A percentile compares a stretch with the other conserved stretches of the same genome.
phyloP scores from a whole-genome alignment of 148 eudicot species.

The Polygonum maritimum region DNA sequence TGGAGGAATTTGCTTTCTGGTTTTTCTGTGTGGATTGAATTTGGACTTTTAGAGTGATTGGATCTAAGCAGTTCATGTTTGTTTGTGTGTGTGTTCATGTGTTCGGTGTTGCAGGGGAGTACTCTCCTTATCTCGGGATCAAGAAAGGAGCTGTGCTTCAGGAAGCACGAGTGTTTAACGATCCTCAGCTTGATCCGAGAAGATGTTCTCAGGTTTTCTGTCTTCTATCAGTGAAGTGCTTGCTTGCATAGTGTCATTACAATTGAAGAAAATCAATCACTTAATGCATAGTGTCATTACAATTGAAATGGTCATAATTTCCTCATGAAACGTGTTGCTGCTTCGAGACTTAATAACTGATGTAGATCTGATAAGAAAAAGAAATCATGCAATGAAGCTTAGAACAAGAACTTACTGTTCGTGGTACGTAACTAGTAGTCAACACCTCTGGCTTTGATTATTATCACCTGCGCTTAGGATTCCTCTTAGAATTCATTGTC shows the following conservation, averaged over 20 bases:
- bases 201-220: slow-evolving; percentile 78
- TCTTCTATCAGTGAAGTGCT: background rate
- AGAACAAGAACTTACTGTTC: background rate
- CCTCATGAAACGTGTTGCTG: background rate
- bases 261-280: background rate
- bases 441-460: no score
- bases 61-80: no score
- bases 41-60: no score
- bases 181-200: slow-evolving; percentile 85
- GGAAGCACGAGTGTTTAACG: slow-evolving; percentile 94
- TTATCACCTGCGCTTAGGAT: no score
- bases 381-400: background rate
- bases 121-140: slow-evolving; percentile 83
- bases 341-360: background rate
- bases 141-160: slow-evolving; percentile 95
- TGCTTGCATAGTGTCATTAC: background rate
- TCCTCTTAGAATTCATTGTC: no score
- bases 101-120: slow-evolving; percentile 45
- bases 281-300: background rate
- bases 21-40: no score
- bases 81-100: background rate
- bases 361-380: background rate
- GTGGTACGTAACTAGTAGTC: background rate
- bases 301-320: background rate
- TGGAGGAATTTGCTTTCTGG: no score